Conservation (phyloP, 2,329 filamentous ascomycete genomes). For the Dactylellina haptotyla region DNA sequence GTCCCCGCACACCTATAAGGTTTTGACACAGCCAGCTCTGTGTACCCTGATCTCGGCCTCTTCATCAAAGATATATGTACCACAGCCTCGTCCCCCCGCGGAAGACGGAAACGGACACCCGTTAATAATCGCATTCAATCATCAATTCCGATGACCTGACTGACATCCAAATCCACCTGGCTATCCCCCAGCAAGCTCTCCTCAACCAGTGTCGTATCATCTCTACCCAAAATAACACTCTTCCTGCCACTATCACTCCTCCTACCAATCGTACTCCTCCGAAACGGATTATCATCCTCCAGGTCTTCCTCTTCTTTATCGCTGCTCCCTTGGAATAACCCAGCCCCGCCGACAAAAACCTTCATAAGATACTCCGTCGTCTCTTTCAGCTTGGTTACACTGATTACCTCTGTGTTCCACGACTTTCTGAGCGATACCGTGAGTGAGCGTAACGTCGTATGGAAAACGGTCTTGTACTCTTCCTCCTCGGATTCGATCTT, state of each 20-base stretch:
- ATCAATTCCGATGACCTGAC: conserved; percentile 14
- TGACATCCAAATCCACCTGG: conserved; percentile 9
- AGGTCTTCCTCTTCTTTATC: conserved; percentile 23
- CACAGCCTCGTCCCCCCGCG: no score
- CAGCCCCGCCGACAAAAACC: conserved; percentile 39
- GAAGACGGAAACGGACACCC: no score
- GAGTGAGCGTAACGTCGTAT: conserved; percentile 31
- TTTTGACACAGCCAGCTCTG: no score
- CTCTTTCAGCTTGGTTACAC: conserved; percentile 34
- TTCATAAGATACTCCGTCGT: conserved; percentile 49
- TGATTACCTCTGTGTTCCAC: conserved; percentile 37
- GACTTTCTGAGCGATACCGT: conserved; percentile 29
- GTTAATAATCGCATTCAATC: conserved; percentile 6
- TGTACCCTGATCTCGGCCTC: no score
- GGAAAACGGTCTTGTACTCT: conserved; percentile 41
- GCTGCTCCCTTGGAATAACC: conserved; percentile 30
- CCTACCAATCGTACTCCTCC: conserved; percentile 15
- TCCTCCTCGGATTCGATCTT: conserved; percentile 41
- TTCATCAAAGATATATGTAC: no score
- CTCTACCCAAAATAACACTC: conserved; percentile 19
- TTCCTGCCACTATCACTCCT: conserved; percentile 1
- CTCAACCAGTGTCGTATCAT: conserved; percentile 29
- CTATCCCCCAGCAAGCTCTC: conserved; percentile 21
- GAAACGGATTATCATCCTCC: conserved; percentile 44
- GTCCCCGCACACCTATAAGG: no score